Base-by-base conservation (phyloP, 2,329 filamentous ascomycete species). In the Emergomyces africanus region DNA sequence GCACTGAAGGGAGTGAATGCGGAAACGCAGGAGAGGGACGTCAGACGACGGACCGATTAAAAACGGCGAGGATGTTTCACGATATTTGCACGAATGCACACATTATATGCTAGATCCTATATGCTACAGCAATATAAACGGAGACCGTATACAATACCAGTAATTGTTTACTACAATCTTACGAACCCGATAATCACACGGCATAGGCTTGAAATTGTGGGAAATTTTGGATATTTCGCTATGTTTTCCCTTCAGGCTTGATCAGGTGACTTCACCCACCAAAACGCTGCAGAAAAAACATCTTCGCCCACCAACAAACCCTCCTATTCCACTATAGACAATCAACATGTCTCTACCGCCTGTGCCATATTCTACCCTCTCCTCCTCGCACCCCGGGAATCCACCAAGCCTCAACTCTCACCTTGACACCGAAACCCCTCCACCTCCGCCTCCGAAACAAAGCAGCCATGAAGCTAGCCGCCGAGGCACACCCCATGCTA, bases 1-100 rank as follows among this genome's bases (percentile, higher is more conserved):
- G 90, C 89, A 2, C 77, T 99, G 20, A 75, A 80, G 28, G 88
- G 84, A 1, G 80, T 89, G 58, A 82, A 79, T 28, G 71, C 84
- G 3, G 80, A 82, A 23, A 81, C 70, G 5, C 69, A 83, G 57
- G 83, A 84, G 60, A 81, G 86, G 63, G 86, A 81, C 61, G 83
- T 88, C 50, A 83, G 85, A 63, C 73, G 80, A 61, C 82, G 83
- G 64, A 79, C 82, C 61, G 79, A 78, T 30, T 88, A 78, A 78
- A 78, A 78, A 54, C 2, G 49, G 44, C 18, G 15, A n/a, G 23
- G 23, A n/a, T 39, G 18, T 55, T 54, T n/a, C 33, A 37, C 15
- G 23, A 20, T n/a, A 23, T n/a, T n/a, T n/a, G n/a, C 25, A 49
- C 42, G 42, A 44, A 44, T 44, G 49, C 49, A 20, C 18, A 37